Evolutionary conservation across 768 basidiomycete species (phyloP).

Genomic region (Psilocybe cubensis): DNA sequence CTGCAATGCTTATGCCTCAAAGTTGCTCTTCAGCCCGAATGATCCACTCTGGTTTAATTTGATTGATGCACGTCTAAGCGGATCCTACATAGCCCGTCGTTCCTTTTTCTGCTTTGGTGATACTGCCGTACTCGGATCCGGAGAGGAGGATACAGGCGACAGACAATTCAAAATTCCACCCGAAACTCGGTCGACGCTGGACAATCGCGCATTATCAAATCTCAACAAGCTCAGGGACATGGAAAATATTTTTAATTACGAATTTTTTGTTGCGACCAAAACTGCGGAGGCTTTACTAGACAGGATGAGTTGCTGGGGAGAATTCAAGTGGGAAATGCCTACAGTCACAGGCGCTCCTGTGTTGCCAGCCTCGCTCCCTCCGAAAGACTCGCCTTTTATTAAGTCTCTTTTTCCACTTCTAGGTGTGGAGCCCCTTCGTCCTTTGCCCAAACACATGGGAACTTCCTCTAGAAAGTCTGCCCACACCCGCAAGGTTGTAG

Average conservation of each 20-base stretch:
- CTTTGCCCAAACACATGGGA: too few species aligned
- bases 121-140: not conserved
- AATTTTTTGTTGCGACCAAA: not conserved
- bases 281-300: not conserved
- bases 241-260: not conserved
- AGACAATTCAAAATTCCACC: not conserved
- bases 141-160: not conserved
- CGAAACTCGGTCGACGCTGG: not conserved
- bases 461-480: not conserved
- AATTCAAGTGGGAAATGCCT: not conserved
- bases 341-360: not conserved
- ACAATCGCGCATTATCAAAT: not conserved
- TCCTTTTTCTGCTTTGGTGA: too few species aligned
- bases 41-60: not conserved
- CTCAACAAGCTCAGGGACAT: not conserved
- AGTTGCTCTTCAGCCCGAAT: not conserved
- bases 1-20: not conserved
- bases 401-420: not conserved
- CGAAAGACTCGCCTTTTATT: not conserved
- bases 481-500: not conserved
- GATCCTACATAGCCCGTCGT: too few species aligned
- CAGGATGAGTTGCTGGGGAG: not conserved
- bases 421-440: too few species aligned
- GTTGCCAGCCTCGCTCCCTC: not conserved
- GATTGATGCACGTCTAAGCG: not conserved